Conservation (phyloP, 495 filamentous ascomycete genomes). For the Lentithecium fluviatile region DNA sequence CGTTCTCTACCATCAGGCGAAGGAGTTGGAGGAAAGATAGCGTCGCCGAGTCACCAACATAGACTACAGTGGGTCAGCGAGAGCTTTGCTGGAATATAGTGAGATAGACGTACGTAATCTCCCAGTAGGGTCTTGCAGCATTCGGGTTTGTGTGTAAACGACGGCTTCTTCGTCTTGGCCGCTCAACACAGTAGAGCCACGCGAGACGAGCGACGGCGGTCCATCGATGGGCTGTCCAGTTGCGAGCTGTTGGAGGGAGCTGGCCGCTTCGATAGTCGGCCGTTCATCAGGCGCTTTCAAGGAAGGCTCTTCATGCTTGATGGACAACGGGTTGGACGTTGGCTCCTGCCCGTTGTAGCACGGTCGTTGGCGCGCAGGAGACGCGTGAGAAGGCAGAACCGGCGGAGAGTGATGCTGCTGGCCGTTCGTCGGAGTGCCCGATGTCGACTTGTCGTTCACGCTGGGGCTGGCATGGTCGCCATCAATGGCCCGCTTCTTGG, state of each 20-base stretch:
- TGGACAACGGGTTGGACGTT: conserved; percentile 2
- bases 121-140: conserved; percentile 60
- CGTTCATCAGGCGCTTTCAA: conserved; percentile 11
- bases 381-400: background rate
- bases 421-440: conserved; percentile 21
- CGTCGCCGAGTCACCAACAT: conserved; percentile 72
- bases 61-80: conserved; percentile 45
- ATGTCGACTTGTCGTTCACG: conserved; percentile 8
- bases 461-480: conserved; percentile 3
- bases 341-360: conserved; percentile 1
- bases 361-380: background rate
- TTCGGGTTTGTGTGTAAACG: conserved; percentile 55
- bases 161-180: conserved; percentile 58
- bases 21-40: conserved; percentile 70
- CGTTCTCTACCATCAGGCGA: conserved; percentile 68
- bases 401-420: conserved; percentile 3
- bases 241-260: conserved; percentile 21
- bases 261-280: conserved; percentile 16
- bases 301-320: conserved; percentile 18
- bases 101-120: conserved; percentile 51
- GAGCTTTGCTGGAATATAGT: background rate
- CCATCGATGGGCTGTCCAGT: conserved; percentile 14
- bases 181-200: conserved; percentile 47
- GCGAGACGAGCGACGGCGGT: conserved; percentile 42
- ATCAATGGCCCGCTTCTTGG: conserved; percentile 23